phyloP scores from a whole-genome alignment of 805 yeast species.

The Candida ficus region DNA sequence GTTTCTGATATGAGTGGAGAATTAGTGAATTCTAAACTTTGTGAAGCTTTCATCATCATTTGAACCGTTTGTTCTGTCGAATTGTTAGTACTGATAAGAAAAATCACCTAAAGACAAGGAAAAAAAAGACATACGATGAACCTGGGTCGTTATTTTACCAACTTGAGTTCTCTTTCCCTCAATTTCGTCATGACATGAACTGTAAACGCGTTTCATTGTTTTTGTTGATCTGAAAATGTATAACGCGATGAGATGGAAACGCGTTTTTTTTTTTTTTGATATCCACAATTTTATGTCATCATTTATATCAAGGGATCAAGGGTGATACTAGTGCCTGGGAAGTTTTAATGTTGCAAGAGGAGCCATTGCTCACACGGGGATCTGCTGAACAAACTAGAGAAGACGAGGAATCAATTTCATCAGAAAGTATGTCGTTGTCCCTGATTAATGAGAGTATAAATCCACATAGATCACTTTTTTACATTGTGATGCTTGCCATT shows the following conservation, averaged over 20 bases:
- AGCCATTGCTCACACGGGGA: neutral
- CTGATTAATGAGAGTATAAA: slow-evolving; percentile 30
- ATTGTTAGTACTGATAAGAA: neutral
- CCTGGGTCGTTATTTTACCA: no score
- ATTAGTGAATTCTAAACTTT: neutral
- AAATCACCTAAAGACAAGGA: no score
- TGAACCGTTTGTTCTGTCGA: slow-evolving; percentile 6
- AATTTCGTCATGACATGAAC: no score
- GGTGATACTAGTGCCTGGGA: no score
- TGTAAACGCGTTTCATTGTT: no score
- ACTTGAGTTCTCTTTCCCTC: no score
- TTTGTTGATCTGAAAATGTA: no score
- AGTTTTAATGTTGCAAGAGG: neutral
- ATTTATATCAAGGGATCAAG: no score
- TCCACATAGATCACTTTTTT: slow-evolving; percentile 39
- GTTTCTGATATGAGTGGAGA: no score
- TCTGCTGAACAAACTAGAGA: neutral
- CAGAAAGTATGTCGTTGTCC: slow-evolving; percentile 16
- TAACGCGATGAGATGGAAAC: no score
- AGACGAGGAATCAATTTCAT: neutral
- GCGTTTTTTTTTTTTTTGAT: no score
- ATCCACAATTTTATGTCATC: no score
- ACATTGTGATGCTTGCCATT: slow-evolving; percentile 41
- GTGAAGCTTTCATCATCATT: slow-evolving; percentile 10
- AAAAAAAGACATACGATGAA: neutral